Conservation (phyloP, 2,329 filamentous ascomycete species). For the Penicillium digitatum region DNA sequence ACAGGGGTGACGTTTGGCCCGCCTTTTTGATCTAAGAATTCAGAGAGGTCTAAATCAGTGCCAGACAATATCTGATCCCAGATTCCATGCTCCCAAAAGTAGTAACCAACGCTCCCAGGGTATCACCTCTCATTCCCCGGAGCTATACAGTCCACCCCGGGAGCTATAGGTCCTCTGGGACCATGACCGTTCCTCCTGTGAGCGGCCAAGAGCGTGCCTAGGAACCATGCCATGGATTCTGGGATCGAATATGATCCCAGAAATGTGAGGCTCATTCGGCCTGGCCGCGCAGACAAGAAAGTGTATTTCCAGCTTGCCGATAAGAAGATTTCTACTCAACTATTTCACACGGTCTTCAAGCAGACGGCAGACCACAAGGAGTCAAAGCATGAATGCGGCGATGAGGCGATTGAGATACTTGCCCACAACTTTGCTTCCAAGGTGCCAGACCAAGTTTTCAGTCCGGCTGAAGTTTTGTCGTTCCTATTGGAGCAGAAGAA, state of each 20-base stretch:
- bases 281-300: conserved; percentile 67
- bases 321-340: conserved; percentile 25
- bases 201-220: no score
- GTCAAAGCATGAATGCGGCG: conserved; percentile 7
- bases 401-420: conserved; percentile 37
- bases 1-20: no score
- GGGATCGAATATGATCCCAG: background rate
- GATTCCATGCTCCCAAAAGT: no score
- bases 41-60: no score
- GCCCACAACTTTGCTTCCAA: conserved; percentile 45
- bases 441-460: conserved; percentile 48
- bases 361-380: conserved; percentile 7
- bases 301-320: conserved; percentile 52
- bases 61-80: no score
- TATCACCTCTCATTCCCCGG: no score
- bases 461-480: conserved; percentile 53
- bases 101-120: no score
- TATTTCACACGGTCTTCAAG: conserved; percentile 24
- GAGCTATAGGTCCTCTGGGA: no score
- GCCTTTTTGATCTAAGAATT: no score
- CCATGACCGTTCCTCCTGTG: no score
- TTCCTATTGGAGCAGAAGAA: conserved; percentile 51
- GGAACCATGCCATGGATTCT: background rate
- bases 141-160: no score
- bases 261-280: conserved; percentile 57